A percentile compares a stretch with the other conserved stretches of the same genome.
Conservation (phyloP, 352 stramenopile genomes). For the Phytophthora tentaculata region DNA sequence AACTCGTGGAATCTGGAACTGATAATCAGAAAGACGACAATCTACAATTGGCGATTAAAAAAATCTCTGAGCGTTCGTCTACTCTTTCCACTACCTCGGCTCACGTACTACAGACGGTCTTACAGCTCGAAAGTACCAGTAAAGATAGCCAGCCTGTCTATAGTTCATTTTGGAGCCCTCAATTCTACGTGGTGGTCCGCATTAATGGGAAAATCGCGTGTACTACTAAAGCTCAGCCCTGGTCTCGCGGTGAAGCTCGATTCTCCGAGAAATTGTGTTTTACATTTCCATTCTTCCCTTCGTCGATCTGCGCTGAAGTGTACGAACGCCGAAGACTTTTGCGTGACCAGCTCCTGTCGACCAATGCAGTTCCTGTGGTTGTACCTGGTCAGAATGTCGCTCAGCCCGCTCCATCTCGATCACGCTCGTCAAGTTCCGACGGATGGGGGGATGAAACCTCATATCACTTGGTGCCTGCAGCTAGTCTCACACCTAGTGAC, state of each 20-base stretch:
- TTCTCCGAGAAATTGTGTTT: slow-evolving; percentile 60
- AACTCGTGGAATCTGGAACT: slow-evolving; percentile 30
- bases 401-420: slow-evolving; percentile 9
- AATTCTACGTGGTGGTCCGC: slow-evolving; percentile 46
- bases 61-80: slow-evolving; percentile 32
- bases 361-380: slow-evolving; percentile 52
- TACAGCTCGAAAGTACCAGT: slow-evolving; percentile 19
- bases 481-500: slow-evolving; percentile 53
- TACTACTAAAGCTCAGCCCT: slow-evolving; percentile 32
- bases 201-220: slow-evolving; percentile 54
- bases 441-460: slow-evolving; percentile 13
- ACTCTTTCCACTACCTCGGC: slow-evolving; percentile 10
- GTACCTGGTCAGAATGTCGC: slow-evolving; percentile 49
- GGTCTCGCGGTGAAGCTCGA: slow-evolving; percentile 42
- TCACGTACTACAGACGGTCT: slow-evolving; percentile 26
- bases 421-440: not conserved
- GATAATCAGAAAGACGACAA: slow-evolving; percentile 19
- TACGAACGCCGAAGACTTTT: slow-evolving; percentile 48
- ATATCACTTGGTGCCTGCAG: slow-evolving; percentile 33
- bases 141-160: slow-evolving; percentile 5
- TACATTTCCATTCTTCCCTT: slow-evolving; percentile 56
- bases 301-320: slow-evolving; percentile 51
- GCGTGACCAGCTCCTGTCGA: slow-evolving; percentile 53
- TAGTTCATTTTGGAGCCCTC: slow-evolving; percentile 28
- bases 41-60: not conserved